Evolutionary conservation across 495 filamentous ascomycete genomes (phyloP).

Genomic region (Xanthoparmelia taractica): DNA sequence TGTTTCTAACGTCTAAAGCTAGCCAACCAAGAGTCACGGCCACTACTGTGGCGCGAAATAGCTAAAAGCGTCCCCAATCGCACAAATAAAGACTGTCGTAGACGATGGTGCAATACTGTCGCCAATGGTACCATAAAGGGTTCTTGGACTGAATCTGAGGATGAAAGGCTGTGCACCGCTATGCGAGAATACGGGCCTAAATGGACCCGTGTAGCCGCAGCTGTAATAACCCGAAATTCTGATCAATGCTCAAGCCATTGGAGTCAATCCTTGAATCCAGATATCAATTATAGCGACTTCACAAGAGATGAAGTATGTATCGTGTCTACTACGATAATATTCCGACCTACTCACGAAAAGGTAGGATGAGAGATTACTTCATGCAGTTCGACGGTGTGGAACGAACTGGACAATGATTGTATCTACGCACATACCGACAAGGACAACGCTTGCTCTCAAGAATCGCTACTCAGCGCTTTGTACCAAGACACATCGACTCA

Average conservation of each 20-base stretch:
- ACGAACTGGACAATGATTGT: slow-evolving; percentile 36
- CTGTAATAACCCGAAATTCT: no score
- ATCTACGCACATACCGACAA: slow-evolving; percentile 29
- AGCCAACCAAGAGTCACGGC: no score
- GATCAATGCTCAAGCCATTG: slow-evolving; percentile 23
- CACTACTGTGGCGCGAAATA: slow-evolving; percentile 11
- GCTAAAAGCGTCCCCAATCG: slow-evolving; percentile 3
- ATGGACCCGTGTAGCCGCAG: no score
- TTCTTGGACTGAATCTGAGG: slow-evolving; percentile 9
- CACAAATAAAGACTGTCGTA: slow-evolving; percentile 9
- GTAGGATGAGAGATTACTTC: slow-evolving; percentile 31
- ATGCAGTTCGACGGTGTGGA: slow-evolving; percentile 26
- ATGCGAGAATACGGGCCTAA: background rate
- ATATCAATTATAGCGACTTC: slow-evolving; percentile 20
- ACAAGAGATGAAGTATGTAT: no score
- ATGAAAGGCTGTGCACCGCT: background rate
- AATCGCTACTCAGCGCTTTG: slow-evolving; percentile 35
- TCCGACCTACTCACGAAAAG: no score
- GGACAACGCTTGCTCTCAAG: slow-evolving; percentile 34
- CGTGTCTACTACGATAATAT: no score
- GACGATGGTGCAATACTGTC: slow-evolving; percentile 6
- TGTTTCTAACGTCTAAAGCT: no score
- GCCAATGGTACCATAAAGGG: slow-evolving; percentile 10
- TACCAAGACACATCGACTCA: no score
- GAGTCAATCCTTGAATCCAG: slow-evolving; percentile 15